Percentiles rank a stretch among this genome's conserved stretches.
phyloP scores from a whole-genome alignment of 2,329 filamentous ascomycete genomes.

The Nothomitra cinnamomea region DNA sequence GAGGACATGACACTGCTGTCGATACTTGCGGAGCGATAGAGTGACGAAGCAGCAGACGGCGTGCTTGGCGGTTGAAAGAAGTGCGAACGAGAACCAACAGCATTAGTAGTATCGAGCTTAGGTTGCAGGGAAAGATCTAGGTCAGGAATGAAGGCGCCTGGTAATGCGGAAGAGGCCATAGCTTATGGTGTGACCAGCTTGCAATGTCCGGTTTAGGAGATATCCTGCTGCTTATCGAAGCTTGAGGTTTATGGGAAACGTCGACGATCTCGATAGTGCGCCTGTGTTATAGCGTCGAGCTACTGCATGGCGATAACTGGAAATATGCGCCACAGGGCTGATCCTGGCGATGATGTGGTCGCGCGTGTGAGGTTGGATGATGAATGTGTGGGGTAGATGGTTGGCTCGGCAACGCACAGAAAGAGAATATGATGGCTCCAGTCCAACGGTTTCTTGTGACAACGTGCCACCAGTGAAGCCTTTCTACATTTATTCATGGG shows the following conservation, averaged over 20 bases:
- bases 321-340: too few relatives aligned
- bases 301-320: neutral
- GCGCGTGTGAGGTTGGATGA: neutral
- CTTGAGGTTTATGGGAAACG: neutral
- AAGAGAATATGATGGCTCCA: too few relatives aligned
- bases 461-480: too few relatives aligned
- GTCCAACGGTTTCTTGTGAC: too few relatives aligned
- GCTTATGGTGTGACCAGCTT: too few relatives aligned
- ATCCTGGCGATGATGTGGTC: neutral
- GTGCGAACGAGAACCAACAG: conserved; percentile 13
- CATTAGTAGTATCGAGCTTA: neutral
- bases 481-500: too few relatives aligned
- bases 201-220: too few relatives aligned
- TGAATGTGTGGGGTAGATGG: neutral
- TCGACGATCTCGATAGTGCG: neutral
- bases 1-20: conserved; percentile 1
- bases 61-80: conserved; percentile 28
- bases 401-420: neutral
- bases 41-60: conserved; percentile 19
- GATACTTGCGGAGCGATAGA: conserved; percentile 11
- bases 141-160: neutral
- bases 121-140: neutral
- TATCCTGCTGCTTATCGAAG: too few relatives aligned
- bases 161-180: neutral
- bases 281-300: neutral